These are phyloP conservation scores for Giardia duodenalis DNA, from an alignment of 208 protist genomes.

Conservation along the genomic window DNA sequence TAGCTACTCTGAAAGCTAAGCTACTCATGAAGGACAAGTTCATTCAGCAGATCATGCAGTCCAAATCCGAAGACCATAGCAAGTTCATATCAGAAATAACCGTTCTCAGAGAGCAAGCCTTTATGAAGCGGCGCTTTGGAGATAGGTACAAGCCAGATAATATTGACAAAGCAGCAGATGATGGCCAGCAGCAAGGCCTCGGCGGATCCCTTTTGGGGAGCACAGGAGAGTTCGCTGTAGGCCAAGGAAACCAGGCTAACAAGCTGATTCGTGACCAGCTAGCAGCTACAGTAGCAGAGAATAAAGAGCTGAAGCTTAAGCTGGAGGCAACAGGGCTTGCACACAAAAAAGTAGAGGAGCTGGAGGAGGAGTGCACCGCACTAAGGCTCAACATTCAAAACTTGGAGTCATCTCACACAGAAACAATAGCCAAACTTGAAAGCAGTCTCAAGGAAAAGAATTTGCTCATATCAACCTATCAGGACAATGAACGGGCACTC, in stretches of 20 bases:
- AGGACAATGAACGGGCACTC: too few relatives aligned
- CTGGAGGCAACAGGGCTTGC: neutral
- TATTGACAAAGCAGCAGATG: neutral
- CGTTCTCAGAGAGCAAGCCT: neutral
- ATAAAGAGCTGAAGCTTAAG: neutral
- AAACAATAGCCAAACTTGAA: too few relatives aligned
- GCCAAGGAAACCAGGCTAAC: neutral
- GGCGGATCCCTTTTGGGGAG: neutral
- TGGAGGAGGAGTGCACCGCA: too few relatives aligned
- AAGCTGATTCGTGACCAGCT: neutral
- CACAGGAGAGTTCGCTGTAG: neutral
- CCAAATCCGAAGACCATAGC: neutral
- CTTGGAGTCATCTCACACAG: too few relatives aligned
- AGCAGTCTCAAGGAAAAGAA: too few relatives aligned
- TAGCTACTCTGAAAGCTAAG: neutral
- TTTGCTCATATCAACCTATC: too few relatives aligned
- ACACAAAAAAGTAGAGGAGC: neutral
- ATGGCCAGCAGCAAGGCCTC: too few relatives aligned
- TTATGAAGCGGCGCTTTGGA: neutral
- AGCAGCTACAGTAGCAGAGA: neutral
- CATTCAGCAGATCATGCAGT: neutral
- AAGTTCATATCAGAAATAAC: neutral
- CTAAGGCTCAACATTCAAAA: too few relatives aligned
- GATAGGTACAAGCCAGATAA: neutral
- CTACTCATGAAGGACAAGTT: neutral